These are phyloP conservation scores for Salvia rosmarinus DNA, from an alignment of 257 asterid genomes.

Conservation along the genomic window DNA sequence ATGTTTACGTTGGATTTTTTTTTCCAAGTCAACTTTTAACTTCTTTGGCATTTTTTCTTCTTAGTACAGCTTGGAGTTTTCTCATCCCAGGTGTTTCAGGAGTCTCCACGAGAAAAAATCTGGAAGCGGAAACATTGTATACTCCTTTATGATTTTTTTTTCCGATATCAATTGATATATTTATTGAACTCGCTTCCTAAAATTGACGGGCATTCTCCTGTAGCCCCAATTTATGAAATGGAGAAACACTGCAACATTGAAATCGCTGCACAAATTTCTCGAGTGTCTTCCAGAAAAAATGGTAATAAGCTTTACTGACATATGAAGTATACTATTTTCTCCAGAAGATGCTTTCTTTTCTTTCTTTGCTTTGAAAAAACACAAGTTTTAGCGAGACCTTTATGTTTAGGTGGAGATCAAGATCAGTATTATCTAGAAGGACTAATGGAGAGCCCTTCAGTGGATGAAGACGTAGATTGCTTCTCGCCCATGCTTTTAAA, in stretches of 20 bases:
- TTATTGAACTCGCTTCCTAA: slow-evolving; percentile 34
- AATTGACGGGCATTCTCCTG: slow-evolving; percentile 40
- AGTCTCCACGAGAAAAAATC: slow-evolving; percentile 87
- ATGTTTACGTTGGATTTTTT: slow-evolving; percentile 13
- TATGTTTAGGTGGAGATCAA: slow-evolving; percentile 72
- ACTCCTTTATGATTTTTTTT: slow-evolving; percentile 6
- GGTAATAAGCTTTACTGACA: slow-evolving; percentile 52
- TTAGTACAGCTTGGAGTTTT: slow-evolving; percentile 89
- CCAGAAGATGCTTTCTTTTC: background rate
- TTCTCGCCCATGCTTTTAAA: slow-evolving; percentile 91
- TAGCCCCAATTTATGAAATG: slow-evolving; percentile 95
- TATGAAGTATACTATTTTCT: slow-evolving; percentile 15
- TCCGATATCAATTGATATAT: slow-evolving; percentile 29
- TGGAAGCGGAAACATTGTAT: slow-evolving; percentile 94
- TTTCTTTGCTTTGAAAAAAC: slow-evolving; percentile 4
- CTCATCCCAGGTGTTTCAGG: slow-evolving; percentile 98
- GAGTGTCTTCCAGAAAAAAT: slow-evolving; percentile 61
- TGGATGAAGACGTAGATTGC: slow-evolving; percentile 92
- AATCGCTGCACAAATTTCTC: slow-evolving; percentile 91
- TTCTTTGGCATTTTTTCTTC: slow-evolving; percentile 30
- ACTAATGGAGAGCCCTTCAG: slow-evolving; percentile 96
- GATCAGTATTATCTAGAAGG: slow-evolving; percentile 87
- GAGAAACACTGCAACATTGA: slow-evolving; percentile 97
- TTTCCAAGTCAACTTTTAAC: slow-evolving; percentile 23
- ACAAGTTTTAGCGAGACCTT: slow-evolving; percentile 25